These are phyloP conservation scores for Penicillium sp. DNA, from an alignment of 2,329 filamentous ascomycete genomes.

Conservation along the genomic window DNA sequence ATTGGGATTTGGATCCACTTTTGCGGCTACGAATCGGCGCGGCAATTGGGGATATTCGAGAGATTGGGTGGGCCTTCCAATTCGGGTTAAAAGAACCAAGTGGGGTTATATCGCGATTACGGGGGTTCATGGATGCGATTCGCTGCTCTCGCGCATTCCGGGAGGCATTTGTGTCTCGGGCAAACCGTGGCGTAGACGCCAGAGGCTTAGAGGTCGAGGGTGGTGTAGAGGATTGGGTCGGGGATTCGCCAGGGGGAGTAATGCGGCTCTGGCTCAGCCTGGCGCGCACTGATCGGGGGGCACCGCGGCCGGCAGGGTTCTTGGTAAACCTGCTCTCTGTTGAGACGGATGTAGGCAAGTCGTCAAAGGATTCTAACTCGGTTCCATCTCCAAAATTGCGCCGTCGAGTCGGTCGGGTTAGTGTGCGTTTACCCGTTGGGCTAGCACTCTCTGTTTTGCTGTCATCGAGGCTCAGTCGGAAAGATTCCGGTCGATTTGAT, in stretches of 20 bases:
- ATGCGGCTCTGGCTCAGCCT: constrained; percentile 49
- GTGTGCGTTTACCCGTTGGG: constrained; percentile 64
- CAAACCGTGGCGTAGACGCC: constrained; percentile 61
- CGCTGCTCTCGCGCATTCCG: constrained; percentile 64
- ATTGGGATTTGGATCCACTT: constrained; percentile 32
- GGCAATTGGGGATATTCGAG: constrained; percentile 53
- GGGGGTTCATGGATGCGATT: constrained; percentile 46
- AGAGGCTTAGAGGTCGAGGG: constrained; percentile 52
- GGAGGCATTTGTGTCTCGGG: constrained; percentile 66
- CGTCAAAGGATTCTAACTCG: constrained; percentile 91
- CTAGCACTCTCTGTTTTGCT: constrained; percentile 52
- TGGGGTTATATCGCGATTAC: constrained; percentile 44
- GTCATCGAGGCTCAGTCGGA: constrained; percentile 47
- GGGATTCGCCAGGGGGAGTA: constrained; percentile 35
- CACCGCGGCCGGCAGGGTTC: constrained; percentile 69
- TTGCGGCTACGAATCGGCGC: constrained; percentile 50
- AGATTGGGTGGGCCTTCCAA: constrained; percentile 58
- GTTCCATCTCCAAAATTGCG: constrained; percentile 87
- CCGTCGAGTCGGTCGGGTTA: constrained; percentile 70
- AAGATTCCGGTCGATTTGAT: constrained; percentile 49
- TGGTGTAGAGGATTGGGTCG: constrained; percentile 59
- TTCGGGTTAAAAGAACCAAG: constrained; percentile 57
- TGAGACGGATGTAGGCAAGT: constrained; percentile 82
- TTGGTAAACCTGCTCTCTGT: constrained; percentile 82
- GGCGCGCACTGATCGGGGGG: constrained; percentile 61